Percentiles rank a stretch among this genome's conserved stretches.
phyloP scores from a whole-genome alignment of 306 rosid genomes.

The Hylodesmum podocarpum region DNA sequence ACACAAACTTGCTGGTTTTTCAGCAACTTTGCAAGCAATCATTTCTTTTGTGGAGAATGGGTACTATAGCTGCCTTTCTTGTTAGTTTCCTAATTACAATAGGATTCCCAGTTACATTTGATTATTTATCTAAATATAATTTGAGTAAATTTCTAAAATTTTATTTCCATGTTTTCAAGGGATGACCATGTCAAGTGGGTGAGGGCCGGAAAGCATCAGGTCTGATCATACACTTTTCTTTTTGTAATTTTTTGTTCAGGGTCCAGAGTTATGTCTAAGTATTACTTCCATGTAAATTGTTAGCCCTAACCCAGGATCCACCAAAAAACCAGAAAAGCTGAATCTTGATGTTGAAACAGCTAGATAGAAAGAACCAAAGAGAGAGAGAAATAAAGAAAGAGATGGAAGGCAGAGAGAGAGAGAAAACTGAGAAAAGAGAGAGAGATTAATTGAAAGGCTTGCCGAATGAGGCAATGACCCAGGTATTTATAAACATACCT shows the following conservation, averaged over 20 bases:
- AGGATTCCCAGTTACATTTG: background rate
- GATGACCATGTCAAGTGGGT: slow-evolving; percentile 80
- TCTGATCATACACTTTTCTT: slow-evolving; percentile 38
- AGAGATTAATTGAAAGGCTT: too few relatives aligned
- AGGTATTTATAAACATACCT: too few relatives aligned
- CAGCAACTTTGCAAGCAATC: slow-evolving; percentile 96
- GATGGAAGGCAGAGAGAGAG: too few relatives aligned
- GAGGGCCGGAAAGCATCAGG: slow-evolving; percentile 96
- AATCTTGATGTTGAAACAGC: too few relatives aligned
- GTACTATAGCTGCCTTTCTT: slow-evolving; percentile 44
- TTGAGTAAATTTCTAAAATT: slow-evolving; percentile 15
- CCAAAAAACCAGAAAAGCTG: too few relatives aligned
- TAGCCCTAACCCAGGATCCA: too few relatives aligned
- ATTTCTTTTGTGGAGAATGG: slow-evolving; percentile 95
- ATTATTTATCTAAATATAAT: slow-evolving; percentile 16
- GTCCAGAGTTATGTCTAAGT: background rate
- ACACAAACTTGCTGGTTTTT: slow-evolving; percentile 96
- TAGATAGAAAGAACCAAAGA: too few relatives aligned
- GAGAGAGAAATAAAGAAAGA: too few relatives aligned
- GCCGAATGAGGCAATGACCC: too few relatives aligned
- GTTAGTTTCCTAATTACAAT: background rate
- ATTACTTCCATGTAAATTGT: slow-evolving; percentile 3
- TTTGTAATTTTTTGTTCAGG: slow-evolving; percentile 3
- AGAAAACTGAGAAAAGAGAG: too few relatives aligned
- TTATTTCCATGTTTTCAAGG: slow-evolving; percentile 49